A percentile compares a stretch with the other conserved stretches of the same genome.
Conservation (phyloP, 2,329 filamentous ascomycete genomes). For the Aspergillus sergii region DNA sequence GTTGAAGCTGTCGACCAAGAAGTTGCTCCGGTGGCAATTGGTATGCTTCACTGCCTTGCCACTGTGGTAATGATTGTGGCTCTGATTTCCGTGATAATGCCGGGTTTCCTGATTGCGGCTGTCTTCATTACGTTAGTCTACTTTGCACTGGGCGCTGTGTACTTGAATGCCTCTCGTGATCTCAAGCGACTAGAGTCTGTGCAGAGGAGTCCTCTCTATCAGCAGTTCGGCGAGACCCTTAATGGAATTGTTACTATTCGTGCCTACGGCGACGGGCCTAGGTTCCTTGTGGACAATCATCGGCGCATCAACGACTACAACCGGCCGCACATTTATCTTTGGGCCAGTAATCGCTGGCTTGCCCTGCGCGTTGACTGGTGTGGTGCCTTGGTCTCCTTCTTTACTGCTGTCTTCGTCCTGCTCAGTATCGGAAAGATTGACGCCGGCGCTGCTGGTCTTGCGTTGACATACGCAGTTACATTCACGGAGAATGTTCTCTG, state of each 20-base stretch:
- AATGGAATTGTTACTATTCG: slow-evolving; percentile 95
- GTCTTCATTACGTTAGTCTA: slow-evolving; percentile 84
- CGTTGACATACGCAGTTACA: slow-evolving; percentile 91
- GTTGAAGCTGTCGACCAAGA: slow-evolving; percentile 94
- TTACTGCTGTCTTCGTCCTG: slow-evolving; percentile 88
- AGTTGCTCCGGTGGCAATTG: slow-evolving; percentile 87
- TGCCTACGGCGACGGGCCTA: slow-evolving; percentile 89
- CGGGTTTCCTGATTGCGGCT: slow-evolving; percentile 84
- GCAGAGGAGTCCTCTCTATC: slow-evolving; percentile 90
- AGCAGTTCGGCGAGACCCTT: slow-evolving; percentile 95
- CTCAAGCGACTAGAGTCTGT: slow-evolving; percentile 94
- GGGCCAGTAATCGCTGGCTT: slow-evolving; percentile 96
- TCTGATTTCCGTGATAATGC: slow-evolving; percentile 85
- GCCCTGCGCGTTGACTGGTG: slow-evolving; percentile 88
- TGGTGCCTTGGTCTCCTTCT: slow-evolving; percentile 90
- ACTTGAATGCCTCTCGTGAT: slow-evolving; percentile 89
- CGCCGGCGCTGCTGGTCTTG: slow-evolving; percentile 88
- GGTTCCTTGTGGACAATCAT: slow-evolving; percentile 92
- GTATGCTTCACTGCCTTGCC: slow-evolving; percentile 66
- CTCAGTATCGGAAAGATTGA: slow-evolving; percentile 80
- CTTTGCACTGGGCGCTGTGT: slow-evolving; percentile 80
- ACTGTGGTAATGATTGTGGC: slow-evolving; percentile 81
- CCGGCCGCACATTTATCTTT: slow-evolving; percentile 92
- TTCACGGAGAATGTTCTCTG: slow-evolving; percentile 97
- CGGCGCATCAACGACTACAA: slow-evolving; percentile 85